Evolutionary conservation across 1,284 basidiomycete species (phyloP), one percentile per base, ranked within the genome.

Genomic region (Rhodotorula sp.): DNA sequence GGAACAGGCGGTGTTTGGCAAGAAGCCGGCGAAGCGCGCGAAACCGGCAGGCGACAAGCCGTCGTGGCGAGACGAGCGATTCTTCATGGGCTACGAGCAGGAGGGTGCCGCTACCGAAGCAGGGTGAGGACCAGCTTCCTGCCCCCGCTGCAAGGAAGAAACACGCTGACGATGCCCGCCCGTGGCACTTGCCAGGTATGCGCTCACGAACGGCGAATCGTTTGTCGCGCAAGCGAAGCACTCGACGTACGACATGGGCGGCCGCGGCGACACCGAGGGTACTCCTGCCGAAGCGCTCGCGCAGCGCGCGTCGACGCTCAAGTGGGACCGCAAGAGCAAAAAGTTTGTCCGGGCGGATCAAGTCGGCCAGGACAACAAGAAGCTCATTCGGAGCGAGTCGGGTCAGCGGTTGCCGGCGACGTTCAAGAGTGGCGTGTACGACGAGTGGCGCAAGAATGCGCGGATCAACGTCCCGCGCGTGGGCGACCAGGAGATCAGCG

Each of bases 271-370:
- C 62, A 77, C 73, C 26, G 76, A 77, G 54, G 73, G 88, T 85
- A 56, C 82, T 82, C 23, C 83, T 29, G 68, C 79, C 64, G 85
- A 86, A 46, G 85, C 87, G 20, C 86, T 87, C 69, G 87, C 88
- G 69, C 89, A 89, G 68, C 88, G 87, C 60, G 87, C 89, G 59
- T 85, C 85, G 73, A 85, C 85, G 71, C 80, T 90, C 70, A 88
- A 84, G 47, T 99, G 97, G 97, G 95, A 98, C 82, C 90, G 91
- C 78, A 97, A 96, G 84, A 96, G 93, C 83, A 97, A 97, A 81
- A 93, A 91, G 79, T 98, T 98, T 77, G 85, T 97, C 56, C 88
- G 90, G 77, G 93, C 92, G 12, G 89, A 89, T 56, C 91, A 91
- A 16, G 85, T 85, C 47, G 94, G 95, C 7, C 88, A 92, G 6